These are phyloP conservation scores for Coemansia sp. DNA, from an alignment of 192 early-diverging fungal genomes.

Conservation along the genomic window DNA sequence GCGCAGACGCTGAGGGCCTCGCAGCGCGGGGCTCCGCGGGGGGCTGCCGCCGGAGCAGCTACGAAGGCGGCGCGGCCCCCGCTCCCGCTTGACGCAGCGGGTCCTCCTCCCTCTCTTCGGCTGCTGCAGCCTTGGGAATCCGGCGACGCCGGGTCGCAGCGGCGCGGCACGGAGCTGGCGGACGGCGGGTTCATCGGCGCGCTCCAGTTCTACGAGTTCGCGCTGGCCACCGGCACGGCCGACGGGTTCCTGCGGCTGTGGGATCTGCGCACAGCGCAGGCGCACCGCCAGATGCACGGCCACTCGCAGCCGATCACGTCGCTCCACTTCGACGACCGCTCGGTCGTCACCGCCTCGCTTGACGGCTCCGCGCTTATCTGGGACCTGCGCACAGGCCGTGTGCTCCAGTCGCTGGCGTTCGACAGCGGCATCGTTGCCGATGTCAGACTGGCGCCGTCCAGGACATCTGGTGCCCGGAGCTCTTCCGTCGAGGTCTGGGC, in stretches of 20 bases:
- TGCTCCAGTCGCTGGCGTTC: slow-evolving; percentile 61
- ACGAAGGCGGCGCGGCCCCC: neutral
- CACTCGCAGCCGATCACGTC: slow-evolving; percentile 64
- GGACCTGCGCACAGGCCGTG: slow-evolving; percentile 71
- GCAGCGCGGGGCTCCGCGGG: neutral
- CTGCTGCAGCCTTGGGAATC: neutral
- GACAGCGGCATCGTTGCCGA: slow-evolving; percentile 51
- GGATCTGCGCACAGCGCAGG: slow-evolving; percentile 75
- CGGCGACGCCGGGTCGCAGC: neutral
- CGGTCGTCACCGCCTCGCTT: slow-evolving; percentile 70
- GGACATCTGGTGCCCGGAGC: neutral
- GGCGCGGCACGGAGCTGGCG: slow-evolving; percentile 33
- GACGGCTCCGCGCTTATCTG: slow-evolving; percentile 70
- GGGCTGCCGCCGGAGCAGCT: neutral
- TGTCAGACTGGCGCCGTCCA: slow-evolving; percentile 32
- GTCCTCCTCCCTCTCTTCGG: too few species aligned
- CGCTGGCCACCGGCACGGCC: slow-evolving; percentile 69
- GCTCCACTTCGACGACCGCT: slow-evolving; percentile 67
- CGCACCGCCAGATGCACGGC: slow-evolving; percentile 68
- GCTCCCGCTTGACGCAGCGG: slow-evolving; percentile 8
- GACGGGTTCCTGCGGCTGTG: slow-evolving; percentile 77
- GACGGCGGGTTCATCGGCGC: slow-evolving; percentile 65
- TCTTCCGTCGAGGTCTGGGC: slow-evolving; percentile 61
- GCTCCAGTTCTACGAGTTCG: slow-evolving; percentile 72
- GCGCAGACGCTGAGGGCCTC: slow-evolving; percentile 1